Base-by-base conservation (phyloP, 192 early-diverging fungal genomes). In the Coemansia sp. region DNA sequence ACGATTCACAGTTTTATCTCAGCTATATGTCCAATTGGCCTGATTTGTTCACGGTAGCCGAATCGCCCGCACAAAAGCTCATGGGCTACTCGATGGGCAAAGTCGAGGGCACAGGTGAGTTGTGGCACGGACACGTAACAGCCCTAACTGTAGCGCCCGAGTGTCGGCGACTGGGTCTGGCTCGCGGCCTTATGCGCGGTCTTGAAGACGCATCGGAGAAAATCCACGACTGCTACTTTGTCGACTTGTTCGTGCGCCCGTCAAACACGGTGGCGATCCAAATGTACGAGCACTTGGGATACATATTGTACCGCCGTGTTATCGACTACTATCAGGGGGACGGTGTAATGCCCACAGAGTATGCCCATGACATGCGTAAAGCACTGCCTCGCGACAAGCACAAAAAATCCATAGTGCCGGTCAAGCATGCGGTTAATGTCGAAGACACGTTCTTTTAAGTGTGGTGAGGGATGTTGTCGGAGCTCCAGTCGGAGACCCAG, bases 71-170 rank as follows among this genome's bases (percentile, higher is more conserved):
- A 54, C 85, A 84, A 8, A 64, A 70, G 6, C 61, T 87, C 19
- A 96, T 97, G 94, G 95, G 93, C 37, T 68, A 64, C 82, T 89
- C 95, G 18, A 96, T 99, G 92, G 94, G 94, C 32, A 99, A 99
- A 68, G 92, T 93, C 12, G 97, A 99, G 70, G 97, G 95, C 54
- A 82, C 74, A 1, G 86, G 84, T 35, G 87, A 89, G 59, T 84
- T 91, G 26, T 97, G 95, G 95, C 97, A 99, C 69, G 97, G 97
- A 6, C 97, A 99, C 67, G 97, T 99, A 27, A 97, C 97, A 2
- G 97, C 97, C 9, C 84, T 99, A 35, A 97, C 97, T 5, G 97
- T 99, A 0, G 92, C 92, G 0, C 94, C 97, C 16, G 94, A 97
- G 69, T 97, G 90, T 68, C 89, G 97, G 38, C 86, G 95, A 12